These are phyloP conservation scores for Fusarium brevicatenulatum DNA, from an alignment of 2,329 filamentous ascomycete species.

Conservation along the genomic window DNA sequence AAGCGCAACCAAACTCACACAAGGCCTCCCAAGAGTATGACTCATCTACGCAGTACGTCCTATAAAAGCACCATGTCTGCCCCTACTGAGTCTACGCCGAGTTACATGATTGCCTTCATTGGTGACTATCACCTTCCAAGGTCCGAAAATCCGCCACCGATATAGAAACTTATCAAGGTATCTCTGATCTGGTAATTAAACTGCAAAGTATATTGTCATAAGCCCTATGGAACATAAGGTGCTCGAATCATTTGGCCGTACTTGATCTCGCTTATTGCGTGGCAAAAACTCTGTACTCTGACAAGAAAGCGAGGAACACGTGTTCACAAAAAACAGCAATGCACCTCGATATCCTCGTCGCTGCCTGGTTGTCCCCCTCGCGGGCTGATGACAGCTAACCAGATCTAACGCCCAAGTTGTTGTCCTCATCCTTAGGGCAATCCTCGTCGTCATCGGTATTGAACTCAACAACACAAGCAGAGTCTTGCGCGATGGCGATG, in stretches of 20 bases:
- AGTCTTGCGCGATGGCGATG: constrained; percentile 7
- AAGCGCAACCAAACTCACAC: background rate
- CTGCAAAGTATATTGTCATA: background rate
- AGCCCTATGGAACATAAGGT: background rate
- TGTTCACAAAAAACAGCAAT: background rate
- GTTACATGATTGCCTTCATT: background rate
- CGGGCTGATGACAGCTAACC: background rate
- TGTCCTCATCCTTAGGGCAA: constrained; percentile 4
- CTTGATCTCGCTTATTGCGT: background rate
- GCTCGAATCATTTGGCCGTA: too few relatives aligned
- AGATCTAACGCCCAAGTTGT: background rate
- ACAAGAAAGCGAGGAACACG: background rate
- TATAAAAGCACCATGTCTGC: background rate
- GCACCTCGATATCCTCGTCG: too few relatives aligned
- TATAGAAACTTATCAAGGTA: background rate
- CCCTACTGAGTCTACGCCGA: background rate
- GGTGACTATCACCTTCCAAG: too few relatives aligned
- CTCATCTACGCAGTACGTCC: background rate
- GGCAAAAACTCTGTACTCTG: background rate
- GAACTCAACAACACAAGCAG: constrained; percentile 18
- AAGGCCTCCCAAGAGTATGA: background rate
- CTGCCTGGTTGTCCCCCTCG: accelerated
- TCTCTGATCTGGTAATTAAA: background rate
- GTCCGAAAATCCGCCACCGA: background rate
- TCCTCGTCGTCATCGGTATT: constrained; percentile 6